A percentile compares a stretch with the other conserved stretches of the same genome.
phyloP scores from a whole-genome alignment of 1,284 basidiomycete genomes.

The Fomitopsis palustris region DNA sequence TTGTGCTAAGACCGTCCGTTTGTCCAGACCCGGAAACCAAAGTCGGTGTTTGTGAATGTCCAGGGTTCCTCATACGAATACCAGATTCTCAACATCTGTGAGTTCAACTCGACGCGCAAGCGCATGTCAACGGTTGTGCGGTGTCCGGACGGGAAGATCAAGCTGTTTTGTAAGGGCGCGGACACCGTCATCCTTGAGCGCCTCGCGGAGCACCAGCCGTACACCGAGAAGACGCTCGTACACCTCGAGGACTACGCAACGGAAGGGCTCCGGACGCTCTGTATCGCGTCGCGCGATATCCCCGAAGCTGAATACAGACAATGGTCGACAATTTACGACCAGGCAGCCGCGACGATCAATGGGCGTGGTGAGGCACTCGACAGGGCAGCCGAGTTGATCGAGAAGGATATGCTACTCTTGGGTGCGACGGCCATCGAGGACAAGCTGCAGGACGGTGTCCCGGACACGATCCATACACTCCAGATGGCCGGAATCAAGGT shows the following conservation, averaged over 20 bases:
- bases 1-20: conserved; percentile 4
- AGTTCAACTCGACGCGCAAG: conserved; percentile 98
- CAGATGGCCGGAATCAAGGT: conserved; percentile 98
- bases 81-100: conserved; percentile 94
- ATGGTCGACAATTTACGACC: conserved; percentile 87
- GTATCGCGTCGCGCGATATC: conserved; percentile 91
- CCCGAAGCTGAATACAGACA: conserved; percentile 87
- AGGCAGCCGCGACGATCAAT: conserved; percentile 90
- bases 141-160: conserved; percentile 87
- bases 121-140: conserved; percentile 96
- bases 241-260: conserved; percentile 99
- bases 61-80: conserved; percentile 76
- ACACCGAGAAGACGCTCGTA: conserved; percentile 81
- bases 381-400: conserved; percentile 92
- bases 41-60: conserved; percentile 88
- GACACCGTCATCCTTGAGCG: conserved; percentile 96
- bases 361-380: conserved; percentile 93
- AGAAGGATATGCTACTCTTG: conserved; percentile 88
- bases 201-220: conserved; percentile 77
- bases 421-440: conserved; percentile 99
- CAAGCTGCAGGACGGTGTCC: conserved; percentile 97
- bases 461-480: conserved; percentile 95
- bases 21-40: conserved; percentile 88
- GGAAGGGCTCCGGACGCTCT: conserved; percentile 95
- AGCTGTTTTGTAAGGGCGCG: conserved; percentile 95